Percentiles rank a stretch among this genome's conserved stretches.
Evolutionary conservation across 805 yeast species (phyloP).

Genomic region (Ogataea zsoltii): DNA sequence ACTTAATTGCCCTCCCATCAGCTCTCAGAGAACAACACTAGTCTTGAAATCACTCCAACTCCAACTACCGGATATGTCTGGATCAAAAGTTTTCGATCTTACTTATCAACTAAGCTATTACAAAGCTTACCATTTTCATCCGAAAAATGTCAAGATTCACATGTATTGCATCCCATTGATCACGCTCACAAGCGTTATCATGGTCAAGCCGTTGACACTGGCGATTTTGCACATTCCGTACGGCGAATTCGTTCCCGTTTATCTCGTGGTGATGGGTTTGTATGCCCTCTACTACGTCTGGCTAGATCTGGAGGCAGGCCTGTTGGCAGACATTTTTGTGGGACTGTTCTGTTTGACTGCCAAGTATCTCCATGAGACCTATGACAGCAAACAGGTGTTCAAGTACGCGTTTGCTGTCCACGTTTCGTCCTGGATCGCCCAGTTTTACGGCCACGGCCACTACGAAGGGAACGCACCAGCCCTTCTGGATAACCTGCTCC

Average conservation of each 20-base stretch:
- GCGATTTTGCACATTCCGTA: too few species aligned
- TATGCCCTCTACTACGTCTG: slow-evolving; percentile 60
- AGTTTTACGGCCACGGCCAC: slow-evolving; percentile 84
- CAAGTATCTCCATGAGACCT: slow-evolving; percentile 14
- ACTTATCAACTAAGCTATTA: slow-evolving; percentile 62
- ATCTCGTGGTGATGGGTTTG: slow-evolving; percentile 43
- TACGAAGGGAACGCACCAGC: slow-evolving; percentile 89
- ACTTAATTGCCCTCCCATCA: too few species aligned
- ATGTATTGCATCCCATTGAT: slow-evolving; percentile 79
- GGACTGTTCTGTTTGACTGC: slow-evolving; percentile 22
- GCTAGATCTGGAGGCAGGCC: slow-evolving; percentile 54
- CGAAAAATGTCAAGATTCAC: slow-evolving; percentile 72
- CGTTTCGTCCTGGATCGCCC: slow-evolving; percentile 70
- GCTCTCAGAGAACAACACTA: too few species aligned
- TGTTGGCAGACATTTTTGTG: slow-evolving; percentile 42
- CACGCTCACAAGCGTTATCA: slow-evolving; percentile 51
- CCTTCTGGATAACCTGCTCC: slow-evolving; percentile 74
- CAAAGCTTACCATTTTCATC: slow-evolving; percentile 38
- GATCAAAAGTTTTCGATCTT: slow-evolving; percentile 35
- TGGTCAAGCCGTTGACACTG: slow-evolving; percentile 22
- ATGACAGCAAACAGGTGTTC: slow-evolving; percentile 25
- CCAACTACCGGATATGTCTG: background rate
- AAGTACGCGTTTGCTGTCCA: slow-evolving; percentile 44
- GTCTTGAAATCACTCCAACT: background rate
- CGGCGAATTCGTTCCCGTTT: slow-evolving; percentile 28